Base-by-base conservation (phyloP, 2,329 filamentous ascomycete genomes). In the Aspergillus tubingensis region DNA sequence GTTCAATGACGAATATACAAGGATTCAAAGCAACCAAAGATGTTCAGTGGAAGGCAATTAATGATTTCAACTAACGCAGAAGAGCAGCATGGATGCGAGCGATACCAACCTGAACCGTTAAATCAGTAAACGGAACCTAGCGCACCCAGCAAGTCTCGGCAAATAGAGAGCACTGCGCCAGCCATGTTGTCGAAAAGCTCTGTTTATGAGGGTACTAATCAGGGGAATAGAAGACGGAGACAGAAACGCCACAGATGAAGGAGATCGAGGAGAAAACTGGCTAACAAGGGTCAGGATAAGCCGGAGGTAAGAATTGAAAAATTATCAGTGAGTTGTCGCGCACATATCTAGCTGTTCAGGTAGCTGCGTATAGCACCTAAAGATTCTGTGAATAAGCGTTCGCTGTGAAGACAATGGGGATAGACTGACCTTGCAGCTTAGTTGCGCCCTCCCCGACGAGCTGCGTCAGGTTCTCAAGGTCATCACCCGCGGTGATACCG, bases 401-500 rank as follows among this genome's bases (percentile, higher is more conserved):
- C 25, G 8, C 8, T 7, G 23, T 4, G 19, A 11, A 49, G 15
- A 2, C 19, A 5, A 23, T 4, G 5, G 17, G 41, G 47, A 49
- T 15, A 48, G 8, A 66, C 73, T 64, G 83, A 72, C 91, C 92
- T 80, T 97, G 92, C 72, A 98, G 82, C 77, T 88, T 90, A 50
- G 84, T 86, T 13, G 92, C 92, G 44, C 92, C 94, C 71, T 97
- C 92, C 30, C 94, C 95, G 4, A 97, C 80, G 64, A 92, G 84
- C 68, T 88, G 87, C 23, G 88, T 90, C 68, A 98, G 77, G 76
- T 96, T 96, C 77, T 99, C 95, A 58, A 99, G 80, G 76, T 99
- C 95, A 74, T 99, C 95, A 59, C 92, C 93, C 23, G 95, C 94
- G 3, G 94, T 98, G 68, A 97, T 91, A 53, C 95, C 95, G 74